These are phyloP conservation scores for Exsudoporus frostii DNA, from an alignment of 768 basidiomycete species.

Conservation along the genomic window DNA sequence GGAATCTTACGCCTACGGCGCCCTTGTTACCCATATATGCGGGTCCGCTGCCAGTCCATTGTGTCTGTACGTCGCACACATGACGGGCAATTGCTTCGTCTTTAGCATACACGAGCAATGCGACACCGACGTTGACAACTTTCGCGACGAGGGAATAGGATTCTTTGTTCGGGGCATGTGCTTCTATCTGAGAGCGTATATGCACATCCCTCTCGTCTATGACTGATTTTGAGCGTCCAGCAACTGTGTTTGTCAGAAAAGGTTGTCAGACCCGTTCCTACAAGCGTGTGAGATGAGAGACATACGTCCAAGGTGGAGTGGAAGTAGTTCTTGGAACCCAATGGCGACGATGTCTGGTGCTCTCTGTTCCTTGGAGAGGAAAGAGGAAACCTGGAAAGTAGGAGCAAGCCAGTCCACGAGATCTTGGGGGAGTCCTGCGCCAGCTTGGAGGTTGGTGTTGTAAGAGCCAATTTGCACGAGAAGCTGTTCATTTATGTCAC, in stretches of 20 bases:
- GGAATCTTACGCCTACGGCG: conserved; percentile 84
- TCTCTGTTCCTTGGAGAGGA: conserved; percentile 58
- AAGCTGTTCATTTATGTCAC: conserved; percentile 30
- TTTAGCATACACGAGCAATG: conserved; percentile 80
- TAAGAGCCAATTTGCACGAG: conserved; percentile 84
- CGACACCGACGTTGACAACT: conserved; percentile 83
- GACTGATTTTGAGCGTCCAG: conserved; percentile 70
- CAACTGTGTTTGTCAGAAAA: conserved; percentile 46
- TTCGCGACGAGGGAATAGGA: conserved; percentile 76
- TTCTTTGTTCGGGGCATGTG: conserved; percentile 68
- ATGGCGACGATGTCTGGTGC: conserved; percentile 88
- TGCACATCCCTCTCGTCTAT: conserved; percentile 66
- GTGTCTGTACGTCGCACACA: conserved; percentile 64
- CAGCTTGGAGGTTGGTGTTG: conserved; percentile 87
- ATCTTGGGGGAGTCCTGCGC: conserved; percentile 71
- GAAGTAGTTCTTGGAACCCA: conserved; percentile 91
- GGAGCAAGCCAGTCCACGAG: conserved; percentile 91
- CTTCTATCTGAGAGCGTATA: conserved; percentile 72
- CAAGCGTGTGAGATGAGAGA: conserved; percentile 18
- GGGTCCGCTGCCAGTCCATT: conserved; percentile 73
- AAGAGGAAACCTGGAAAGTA: conserved; percentile 69
- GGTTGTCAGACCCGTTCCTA: neutral
- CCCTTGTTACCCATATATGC: conserved; percentile 93
- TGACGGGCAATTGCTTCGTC: conserved; percentile 62
- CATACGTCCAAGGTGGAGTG: conserved; percentile 82